phyloP scores from a whole-genome alignment of 2,329 filamentous ascomycete genomes.

The Arthrobotrys musiformis region DNA sequence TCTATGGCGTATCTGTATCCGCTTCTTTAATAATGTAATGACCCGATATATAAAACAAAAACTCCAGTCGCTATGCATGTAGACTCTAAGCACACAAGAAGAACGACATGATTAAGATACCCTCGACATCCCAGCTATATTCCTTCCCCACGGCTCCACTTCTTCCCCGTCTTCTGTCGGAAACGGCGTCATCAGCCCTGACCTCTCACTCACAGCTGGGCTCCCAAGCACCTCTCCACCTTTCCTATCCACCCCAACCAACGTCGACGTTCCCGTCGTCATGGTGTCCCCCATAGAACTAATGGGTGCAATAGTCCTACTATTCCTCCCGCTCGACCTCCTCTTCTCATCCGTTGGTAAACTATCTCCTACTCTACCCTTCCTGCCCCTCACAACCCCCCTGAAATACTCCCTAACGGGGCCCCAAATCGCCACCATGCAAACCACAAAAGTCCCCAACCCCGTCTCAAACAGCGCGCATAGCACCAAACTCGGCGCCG shows the following conservation, averaged over 20 bases:
- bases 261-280: slow-evolving; percentile 30
- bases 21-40: neutral
- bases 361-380: neutral
- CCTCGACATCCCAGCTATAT: slow-evolving; percentile 7
- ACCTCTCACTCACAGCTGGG: slow-evolving; percentile 26
- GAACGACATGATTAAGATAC: neutral
- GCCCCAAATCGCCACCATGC: slow-evolving; percentile 47
- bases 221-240: slow-evolving; percentile 6
- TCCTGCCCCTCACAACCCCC: neutral
- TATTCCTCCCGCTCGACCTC: slow-evolving; percentile 17
- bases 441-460: slow-evolving; percentile 44
- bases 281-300: slow-evolving; percentile 17
- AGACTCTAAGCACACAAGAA: neutral
- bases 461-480: slow-evolving; percentile 47
- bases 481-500: slow-evolving; percentile 48
- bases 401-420: slow-evolving; percentile 35
- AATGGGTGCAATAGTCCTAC: neutral
- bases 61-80: slow-evolving; percentile 30
- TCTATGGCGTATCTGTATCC: neutral
- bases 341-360: slow-evolving; percentile 18
- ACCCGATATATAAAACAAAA: neutral
- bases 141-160: slow-evolving; percentile 28
- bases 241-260: slow-evolving; percentile 17
- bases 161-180: neutral
- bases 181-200: slow-evolving; percentile 24